phyloP scores from a whole-genome alignment of 371 early-diverging fungal species.

The Chytridium lagenaria region DNA sequence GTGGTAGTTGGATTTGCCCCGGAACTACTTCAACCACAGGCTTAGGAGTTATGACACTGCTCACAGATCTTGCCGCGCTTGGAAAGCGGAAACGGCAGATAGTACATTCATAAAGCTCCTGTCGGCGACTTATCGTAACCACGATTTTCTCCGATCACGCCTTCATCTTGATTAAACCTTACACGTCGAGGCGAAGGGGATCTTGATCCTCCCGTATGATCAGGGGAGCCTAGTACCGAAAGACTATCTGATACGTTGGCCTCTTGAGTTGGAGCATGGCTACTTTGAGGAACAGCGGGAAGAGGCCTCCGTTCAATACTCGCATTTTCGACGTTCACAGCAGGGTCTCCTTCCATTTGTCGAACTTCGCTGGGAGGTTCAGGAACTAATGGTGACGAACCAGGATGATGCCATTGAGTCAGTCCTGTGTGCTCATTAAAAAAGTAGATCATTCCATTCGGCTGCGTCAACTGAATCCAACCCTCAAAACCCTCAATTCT shows the following conservation, averaged over 20 bases:
- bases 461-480: constrained; percentile 25
- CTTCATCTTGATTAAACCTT: not conserved
- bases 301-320: not conserved
- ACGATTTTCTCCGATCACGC: not conserved
- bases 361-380: no score
- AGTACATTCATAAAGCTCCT: no score
- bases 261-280: not conserved
- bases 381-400: not conserved
- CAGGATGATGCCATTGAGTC: constrained; percentile 39
- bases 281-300: not conserved
- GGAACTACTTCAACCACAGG: no score
- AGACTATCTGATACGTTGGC: not conserved
- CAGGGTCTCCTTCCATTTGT: not conserved
- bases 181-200: constrained; percentile 4
- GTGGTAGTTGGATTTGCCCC: no score
- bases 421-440: constrained; percentile 27
- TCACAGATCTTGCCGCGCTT: not conserved
- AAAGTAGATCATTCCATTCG: constrained; percentile 27
- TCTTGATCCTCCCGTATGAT: not conserved
- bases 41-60: not conserved
- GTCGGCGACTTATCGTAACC: not conserved
- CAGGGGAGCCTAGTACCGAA: not conserved
- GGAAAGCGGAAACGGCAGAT: constrained; percentile 3
- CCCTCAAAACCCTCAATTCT: constrained; percentile 27
- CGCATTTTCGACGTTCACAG: not conserved